phyloP scores from a whole-genome alignment of 139 green algal genomes.

The Asterochloris sp. region DNA sequence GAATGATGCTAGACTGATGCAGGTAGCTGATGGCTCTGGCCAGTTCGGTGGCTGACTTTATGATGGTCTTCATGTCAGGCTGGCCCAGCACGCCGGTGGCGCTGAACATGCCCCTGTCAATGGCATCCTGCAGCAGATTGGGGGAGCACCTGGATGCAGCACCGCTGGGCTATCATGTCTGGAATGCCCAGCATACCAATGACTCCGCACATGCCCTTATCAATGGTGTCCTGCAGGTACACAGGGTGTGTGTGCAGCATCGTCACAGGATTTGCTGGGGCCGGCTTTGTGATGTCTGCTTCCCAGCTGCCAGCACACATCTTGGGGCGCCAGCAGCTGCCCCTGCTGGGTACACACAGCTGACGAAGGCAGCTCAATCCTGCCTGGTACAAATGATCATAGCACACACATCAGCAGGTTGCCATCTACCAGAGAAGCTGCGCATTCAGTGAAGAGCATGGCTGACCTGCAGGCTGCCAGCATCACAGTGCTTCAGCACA shows the following conservation, averaged over 20 bases:
- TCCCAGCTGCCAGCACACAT: too few relatives aligned
- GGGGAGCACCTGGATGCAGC: not conserved
- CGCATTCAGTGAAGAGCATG: too few relatives aligned
- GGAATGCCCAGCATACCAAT: not conserved
- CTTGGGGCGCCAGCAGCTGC: too few relatives aligned
- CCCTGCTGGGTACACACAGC: too few relatives aligned
- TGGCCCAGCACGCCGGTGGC: not conserved
- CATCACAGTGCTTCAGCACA: too few relatives aligned
- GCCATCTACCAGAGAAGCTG: too few relatives aligned
- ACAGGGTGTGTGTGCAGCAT: not conserved
- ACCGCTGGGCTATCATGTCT: not conserved
- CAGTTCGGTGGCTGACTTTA: slow-evolving; percentile 23
- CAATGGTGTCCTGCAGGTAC: not conserved
- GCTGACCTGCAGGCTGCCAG: too few relatives aligned
- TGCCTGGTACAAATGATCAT: too few relatives aligned
- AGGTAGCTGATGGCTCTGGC: slow-evolving; percentile 33
- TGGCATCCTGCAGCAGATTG: not conserved
- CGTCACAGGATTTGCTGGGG: not conserved
- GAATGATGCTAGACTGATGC: slow-evolving; percentile 31
- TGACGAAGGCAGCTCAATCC: too few relatives aligned
- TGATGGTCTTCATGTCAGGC: slow-evolving; percentile 9
- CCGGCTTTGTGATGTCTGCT: too few relatives aligned
- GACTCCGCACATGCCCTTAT: not conserved
- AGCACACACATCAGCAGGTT: too few relatives aligned
- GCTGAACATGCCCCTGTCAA: slow-evolving; percentile 23